Percentiles rank a stretch among this genome's conserved stretches.
phyloP scores from a whole-genome alignment of 257 asterid genomes.

The Penstemon eatonii region DNA sequence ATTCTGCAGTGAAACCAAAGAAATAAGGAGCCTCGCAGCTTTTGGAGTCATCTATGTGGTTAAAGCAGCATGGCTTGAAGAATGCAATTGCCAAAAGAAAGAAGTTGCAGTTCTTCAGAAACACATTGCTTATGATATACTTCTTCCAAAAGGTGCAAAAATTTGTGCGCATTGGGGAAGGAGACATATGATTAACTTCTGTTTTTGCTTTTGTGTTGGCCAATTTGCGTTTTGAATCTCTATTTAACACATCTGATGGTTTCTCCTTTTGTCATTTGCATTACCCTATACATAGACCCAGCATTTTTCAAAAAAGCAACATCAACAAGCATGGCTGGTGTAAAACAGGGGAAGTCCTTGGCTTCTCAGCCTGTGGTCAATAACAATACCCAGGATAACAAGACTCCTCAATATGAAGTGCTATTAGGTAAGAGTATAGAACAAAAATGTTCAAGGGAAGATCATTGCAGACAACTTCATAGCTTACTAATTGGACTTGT shows the following conservation, averaged over 20 bases:
- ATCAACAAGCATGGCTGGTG: slow-evolving; percentile 34
- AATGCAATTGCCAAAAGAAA: slow-evolving; percentile 65
- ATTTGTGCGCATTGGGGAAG: slow-evolving; percentile 16
- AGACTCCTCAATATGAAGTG: slow-evolving; percentile 37
- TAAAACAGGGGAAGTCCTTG: slow-evolving; percentile 48
- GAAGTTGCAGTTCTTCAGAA: slow-evolving; percentile 74
- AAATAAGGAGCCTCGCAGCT: slow-evolving; percentile 73
- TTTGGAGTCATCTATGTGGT: slow-evolving; percentile 77
- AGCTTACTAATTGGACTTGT: slow-evolving; percentile 26
- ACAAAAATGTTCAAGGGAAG: slow-evolving; percentile 22
- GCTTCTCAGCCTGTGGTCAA: slow-evolving; percentile 40
- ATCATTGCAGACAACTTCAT: slow-evolving; percentile 28
- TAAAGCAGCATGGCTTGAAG: slow-evolving; percentile 85
- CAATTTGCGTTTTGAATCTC: slow-evolving; percentile 24
- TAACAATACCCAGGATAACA: slow-evolving; percentile 32
- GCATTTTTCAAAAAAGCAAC: slow-evolving; percentile 40
- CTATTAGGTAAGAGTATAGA: slow-evolving; percentile 41
- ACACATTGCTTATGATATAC: slow-evolving; percentile 84
- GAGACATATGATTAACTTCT: slow-evolving; percentile 1
- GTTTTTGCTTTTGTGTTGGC: slow-evolving; percentile 23
- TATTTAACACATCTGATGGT: slow-evolving; percentile 13
- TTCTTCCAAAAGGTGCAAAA: slow-evolving; percentile 80
- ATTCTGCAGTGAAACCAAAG: slow-evolving; percentile 81
- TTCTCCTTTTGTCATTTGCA: slow-evolving; percentile 3
- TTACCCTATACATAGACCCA: slow-evolving; percentile 47